Percentiles rank a stretch among this genome's conserved stretches.
These are phyloP conservation scores for Saccharomyces hybrid DNA, from an alignment of 1,139 yeast genomes.

Conservation along the genomic window DNA sequence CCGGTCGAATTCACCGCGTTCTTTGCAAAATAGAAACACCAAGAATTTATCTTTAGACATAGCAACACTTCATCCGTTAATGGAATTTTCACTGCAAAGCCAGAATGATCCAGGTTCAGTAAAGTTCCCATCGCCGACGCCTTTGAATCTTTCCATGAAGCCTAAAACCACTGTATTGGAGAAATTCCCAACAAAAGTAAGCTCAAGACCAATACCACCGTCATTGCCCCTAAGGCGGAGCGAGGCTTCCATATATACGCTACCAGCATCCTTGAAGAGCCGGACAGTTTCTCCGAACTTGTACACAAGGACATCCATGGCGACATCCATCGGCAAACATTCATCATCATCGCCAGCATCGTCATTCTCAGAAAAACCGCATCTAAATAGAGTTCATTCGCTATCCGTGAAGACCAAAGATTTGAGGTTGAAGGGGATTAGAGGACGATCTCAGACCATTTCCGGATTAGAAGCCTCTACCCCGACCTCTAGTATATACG, in stretches of 20 bases:
- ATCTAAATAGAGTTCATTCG: slow-evolving; percentile 14
- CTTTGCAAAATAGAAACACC: slow-evolving; percentile 26
- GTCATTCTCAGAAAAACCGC: slow-evolving; percentile 1
- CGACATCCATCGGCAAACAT: neutral
- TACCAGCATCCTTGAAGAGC: slow-evolving; percentile 7
- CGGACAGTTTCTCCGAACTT: slow-evolving; percentile 5
- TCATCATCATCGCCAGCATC: slow-evolving; percentile 1
- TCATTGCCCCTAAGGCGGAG: slow-evolving; percentile 8
- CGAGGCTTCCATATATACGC: slow-evolving; percentile 22
- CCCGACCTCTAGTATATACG: slow-evolving; percentile 6
- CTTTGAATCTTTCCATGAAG: neutral
- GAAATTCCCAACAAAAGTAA: neutral
- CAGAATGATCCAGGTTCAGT: neutral
- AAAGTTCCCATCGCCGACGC: neutral
- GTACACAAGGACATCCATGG: neutral
- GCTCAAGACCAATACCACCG: slow-evolving; percentile 1
- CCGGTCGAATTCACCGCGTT: slow-evolving; percentile 12
- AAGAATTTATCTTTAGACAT: slow-evolving; percentile 26
- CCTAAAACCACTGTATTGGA: neutral
- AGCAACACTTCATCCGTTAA: neutral
- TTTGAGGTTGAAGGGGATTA: neutral
- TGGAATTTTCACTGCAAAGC: slow-evolving; percentile 3
- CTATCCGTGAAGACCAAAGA: slow-evolving; percentile 19
- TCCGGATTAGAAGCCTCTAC: slow-evolving; percentile 14
- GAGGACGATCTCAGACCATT: slow-evolving; percentile 13